Conservation (phyloP, 2,329 filamentous ascomycete species). For the Gnomoniopsis sp. region DNA sequence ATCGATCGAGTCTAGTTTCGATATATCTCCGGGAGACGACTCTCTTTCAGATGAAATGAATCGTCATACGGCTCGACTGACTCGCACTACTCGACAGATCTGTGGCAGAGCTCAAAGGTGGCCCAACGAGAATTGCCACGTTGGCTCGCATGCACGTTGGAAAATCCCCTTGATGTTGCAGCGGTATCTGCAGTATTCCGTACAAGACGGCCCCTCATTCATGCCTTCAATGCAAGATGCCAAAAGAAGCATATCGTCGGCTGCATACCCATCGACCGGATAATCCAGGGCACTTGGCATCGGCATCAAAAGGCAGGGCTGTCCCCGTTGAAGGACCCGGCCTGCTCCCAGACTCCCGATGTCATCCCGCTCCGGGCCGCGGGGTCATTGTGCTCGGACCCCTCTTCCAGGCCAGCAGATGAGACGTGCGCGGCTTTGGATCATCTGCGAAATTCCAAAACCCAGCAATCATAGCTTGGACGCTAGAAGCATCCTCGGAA, state of each 20-base stretch:
- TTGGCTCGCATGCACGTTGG: background rate
- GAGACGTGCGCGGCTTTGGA: slow-evolving; percentile 15
- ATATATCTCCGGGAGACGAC: background rate
- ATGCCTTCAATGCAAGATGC: slow-evolving; percentile 16
- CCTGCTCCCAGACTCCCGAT: background rate
- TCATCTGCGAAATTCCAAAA: background rate
- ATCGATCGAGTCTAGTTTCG: background rate
- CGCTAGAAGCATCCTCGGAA: background rate
- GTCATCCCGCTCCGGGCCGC: slow-evolving; percentile 11
- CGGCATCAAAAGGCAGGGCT: slow-evolving; percentile 9
- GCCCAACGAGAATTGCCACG: background rate
- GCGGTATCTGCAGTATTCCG: slow-evolving; percentile 4
- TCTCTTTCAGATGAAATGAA: background rate
- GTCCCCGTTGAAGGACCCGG: slow-evolving; percentile 1
- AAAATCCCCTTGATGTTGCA: slow-evolving; percentile 10
- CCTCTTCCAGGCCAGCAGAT: slow-evolving; percentile 7
- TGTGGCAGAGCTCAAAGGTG: no score
- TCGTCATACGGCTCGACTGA: background rate
- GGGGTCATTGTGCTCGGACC: slow-evolving; percentile 8
- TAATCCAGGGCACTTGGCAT: background rate
- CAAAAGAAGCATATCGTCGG: background rate
- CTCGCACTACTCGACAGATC: background rate
- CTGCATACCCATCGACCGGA: background rate
- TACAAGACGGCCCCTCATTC: slow-evolving; percentile 8
- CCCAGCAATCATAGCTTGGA: background rate